These are phyloP conservation scores for Isatis tinctoria DNA, from an alignment of 345 rosid species.

Conservation along the genomic window DNA sequence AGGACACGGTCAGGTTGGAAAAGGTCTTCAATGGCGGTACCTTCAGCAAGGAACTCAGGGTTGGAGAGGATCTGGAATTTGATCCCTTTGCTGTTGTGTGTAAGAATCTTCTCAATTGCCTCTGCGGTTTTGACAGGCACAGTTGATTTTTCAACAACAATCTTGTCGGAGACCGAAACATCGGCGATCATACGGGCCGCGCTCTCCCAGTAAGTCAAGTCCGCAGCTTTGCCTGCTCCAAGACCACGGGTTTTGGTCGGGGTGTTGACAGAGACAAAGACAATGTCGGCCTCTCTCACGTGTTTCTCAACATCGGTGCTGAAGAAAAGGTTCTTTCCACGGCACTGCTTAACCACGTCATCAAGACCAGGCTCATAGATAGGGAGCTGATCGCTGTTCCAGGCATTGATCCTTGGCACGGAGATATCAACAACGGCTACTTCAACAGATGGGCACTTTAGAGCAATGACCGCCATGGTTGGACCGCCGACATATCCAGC, in stretches of 20 bases:
- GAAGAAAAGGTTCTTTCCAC: constrained; percentile 89
- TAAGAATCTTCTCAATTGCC: constrained; percentile 86
- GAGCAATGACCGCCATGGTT: constrained; percentile 93
- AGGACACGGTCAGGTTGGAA: constrained; percentile 79
- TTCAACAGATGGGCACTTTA: constrained; percentile 81
- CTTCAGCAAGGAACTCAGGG: constrained; percentile 97
- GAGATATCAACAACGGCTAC: constrained; percentile 92
- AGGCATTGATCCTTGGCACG: constrained; percentile 63
- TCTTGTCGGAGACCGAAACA: constrained; percentile 80
- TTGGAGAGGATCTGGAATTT: constrained; percentile 90
- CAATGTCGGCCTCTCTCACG: constrained; percentile 76
- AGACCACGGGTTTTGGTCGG: constrained; percentile 89
- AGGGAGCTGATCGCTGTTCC: constrained; percentile 90
- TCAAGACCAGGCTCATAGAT: constrained; percentile 95
- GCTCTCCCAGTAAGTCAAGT: constrained; percentile 95
- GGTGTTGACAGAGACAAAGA: constrained; percentile 88
- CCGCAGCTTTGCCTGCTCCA: constrained; percentile 96
- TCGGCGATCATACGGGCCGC: constrained; percentile 95
- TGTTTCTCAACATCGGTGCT: constrained; percentile 90
- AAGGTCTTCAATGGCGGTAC: constrained; percentile 80
- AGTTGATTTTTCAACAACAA: constrained; percentile 92
- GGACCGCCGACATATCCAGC: constrained; percentile 99
- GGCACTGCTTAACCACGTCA: constrained; percentile 70
- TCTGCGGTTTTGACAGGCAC: constrained; percentile 95
- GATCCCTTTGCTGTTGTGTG: constrained; percentile 92